phyloP scores from a whole-genome alignment of 306 rosid species.

The Dalbergia cultrata region DNA sequence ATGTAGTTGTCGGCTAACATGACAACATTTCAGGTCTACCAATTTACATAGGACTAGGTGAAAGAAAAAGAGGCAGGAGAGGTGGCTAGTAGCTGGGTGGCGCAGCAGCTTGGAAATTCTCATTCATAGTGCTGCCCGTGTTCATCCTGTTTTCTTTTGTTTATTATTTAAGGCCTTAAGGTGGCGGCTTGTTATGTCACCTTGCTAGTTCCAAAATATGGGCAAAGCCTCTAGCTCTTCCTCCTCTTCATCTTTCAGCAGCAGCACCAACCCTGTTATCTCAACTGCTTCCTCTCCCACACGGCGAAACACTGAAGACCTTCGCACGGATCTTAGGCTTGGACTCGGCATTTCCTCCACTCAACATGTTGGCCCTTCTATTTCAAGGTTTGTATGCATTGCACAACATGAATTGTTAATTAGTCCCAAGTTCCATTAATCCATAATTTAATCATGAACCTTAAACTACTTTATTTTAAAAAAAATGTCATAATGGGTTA shows the following conservation, averaged over 20 bases:
- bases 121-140: background rate
- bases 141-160: background rate
- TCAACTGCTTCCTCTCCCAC: conserved; percentile 55
- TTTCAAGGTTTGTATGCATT: conserved; percentile 48
- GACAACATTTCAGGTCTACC: conserved; percentile 53
- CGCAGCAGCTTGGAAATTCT: conserved; percentile 22
- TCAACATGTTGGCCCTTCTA: conserved; percentile 41
- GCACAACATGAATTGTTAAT: background rate
- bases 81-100: conserved; percentile 43
- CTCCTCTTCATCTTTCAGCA: conserved; percentile 46
- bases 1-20: conserved; percentile 63
- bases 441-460: background rate
- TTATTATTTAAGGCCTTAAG: conserved; percentile 32
- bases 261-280: conserved; percentile 45
- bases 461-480: background rate
- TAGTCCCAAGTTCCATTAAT: background rate
- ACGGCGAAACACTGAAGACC: conserved; percentile 40
- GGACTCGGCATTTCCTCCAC: conserved; percentile 60
- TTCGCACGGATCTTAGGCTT: conserved; percentile 71
- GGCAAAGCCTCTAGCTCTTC: conserved; percentile 59
- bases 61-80: conserved; percentile 35
- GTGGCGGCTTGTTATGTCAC: conserved; percentile 60
- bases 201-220: conserved; percentile 35
- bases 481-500: background rate
- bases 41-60: conserved; percentile 37